Base-by-base conservation (phyloP, 2,329 filamentous ascomycete species). In the Talaromyces sp. region DNA sequence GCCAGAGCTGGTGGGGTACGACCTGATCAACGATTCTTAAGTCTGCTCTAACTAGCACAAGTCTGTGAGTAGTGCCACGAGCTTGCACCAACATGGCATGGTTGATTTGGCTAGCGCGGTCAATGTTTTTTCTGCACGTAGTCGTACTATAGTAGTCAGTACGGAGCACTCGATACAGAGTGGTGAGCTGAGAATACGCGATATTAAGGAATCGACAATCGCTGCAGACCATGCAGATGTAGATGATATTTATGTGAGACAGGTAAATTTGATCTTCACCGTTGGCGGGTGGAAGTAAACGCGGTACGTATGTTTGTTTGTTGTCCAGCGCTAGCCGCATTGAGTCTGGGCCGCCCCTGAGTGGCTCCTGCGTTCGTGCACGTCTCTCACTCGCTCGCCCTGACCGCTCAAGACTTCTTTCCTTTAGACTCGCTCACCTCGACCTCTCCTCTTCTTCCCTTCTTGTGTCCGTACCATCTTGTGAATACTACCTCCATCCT, bases 351-450 rank as follows among this genome's bases (percentile, higher is more conserved):
- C 19, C 37, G 56, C 56, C 56, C 56, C 56, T 59, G 56, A 59
- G 56, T 59, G 56, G 56, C 56, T 43, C 56, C 74, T 56, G 52
- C 52, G 24, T 56, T 56, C 52, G 52, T 56, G 52, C 52, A 56
- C 52, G 52, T 59, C 74, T 73, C 75, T 70, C 70, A 68, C 69
- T 69, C 66, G 66, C 67, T 65, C 69, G 66, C 64, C 69, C 64
- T 69, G 68, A 70, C 70, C 70, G 67, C 70, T 70, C 69, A 69
- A 69, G 22, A 49, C 54, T 19, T 39, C 66, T 65, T 67, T 59
- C 67, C 57, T 56, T 57, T n/a, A 45, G 41, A 31, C 27, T 45
- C 41, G 9, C 43, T 27, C 45, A 24, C 19, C 45, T 52, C 65
- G 61, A 60, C 59, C 63, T 59, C 66, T 67, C 59, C 66, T 69